These are phyloP conservation scores for Bothriochloa decipiens DNA, from an alignment of 176 grass and related monocot species.

Conservation along the genomic window DNA sequence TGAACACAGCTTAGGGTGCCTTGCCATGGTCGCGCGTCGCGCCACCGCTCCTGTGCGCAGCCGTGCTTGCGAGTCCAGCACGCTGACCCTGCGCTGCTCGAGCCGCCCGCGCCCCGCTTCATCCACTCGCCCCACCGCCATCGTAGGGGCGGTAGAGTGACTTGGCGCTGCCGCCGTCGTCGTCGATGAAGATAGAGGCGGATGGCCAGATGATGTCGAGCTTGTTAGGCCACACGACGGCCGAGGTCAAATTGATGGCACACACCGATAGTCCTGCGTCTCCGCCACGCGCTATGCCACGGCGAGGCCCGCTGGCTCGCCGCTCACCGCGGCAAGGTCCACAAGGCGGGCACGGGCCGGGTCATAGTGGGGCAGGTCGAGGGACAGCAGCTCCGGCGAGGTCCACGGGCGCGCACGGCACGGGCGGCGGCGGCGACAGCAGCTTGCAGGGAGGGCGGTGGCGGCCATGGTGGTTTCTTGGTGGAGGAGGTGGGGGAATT, in stretches of 20 bases:
- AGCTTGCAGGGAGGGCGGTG: constrained; percentile 38
- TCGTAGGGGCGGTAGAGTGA: constrained; percentile 72
- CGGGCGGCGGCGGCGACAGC: no score
- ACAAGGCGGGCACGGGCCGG: constrained; percentile 60
- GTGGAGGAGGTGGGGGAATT: constrained; percentile 28
- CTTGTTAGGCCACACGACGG: constrained; percentile 88
- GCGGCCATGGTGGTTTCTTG: constrained; percentile 35
- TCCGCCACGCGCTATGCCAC: constrained; percentile 89
- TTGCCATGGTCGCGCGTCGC: no score
- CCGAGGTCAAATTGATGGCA: constrained; percentile 75
- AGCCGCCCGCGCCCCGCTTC: no score
- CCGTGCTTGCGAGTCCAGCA: no score
- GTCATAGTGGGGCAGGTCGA: constrained; percentile 84
- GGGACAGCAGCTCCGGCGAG: constrained; percentile 57
- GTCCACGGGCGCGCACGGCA: background rate
- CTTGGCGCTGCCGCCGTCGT: constrained; percentile 42
- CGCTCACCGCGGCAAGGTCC: constrained; percentile 81
- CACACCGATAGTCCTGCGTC: constrained; percentile 83
- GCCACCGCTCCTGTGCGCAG: no score
- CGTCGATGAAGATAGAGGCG: constrained; percentile 63
- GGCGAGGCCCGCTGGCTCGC: constrained; percentile 82
- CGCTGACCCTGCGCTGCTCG: no score
- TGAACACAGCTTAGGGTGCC: no score
- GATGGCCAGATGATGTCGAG: constrained; percentile 78
- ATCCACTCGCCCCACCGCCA: no score